These are phyloP conservation scores for Venturia carpophila DNA, from an alignment of 2,329 filamentous ascomycete genomes.

Conservation along the genomic window DNA sequence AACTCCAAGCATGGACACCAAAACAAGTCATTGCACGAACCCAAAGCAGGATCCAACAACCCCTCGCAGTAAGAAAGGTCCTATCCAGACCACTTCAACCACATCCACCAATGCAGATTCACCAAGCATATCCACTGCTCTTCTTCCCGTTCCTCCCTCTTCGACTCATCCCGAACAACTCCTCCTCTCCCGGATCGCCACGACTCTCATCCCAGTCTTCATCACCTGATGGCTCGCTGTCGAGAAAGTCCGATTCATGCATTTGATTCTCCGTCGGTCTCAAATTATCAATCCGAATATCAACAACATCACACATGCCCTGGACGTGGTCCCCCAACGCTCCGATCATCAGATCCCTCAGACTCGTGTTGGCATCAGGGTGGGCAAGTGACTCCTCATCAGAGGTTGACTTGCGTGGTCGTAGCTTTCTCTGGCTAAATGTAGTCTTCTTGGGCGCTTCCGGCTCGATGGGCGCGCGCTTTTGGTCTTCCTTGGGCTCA, in stretches of 20 bases:
- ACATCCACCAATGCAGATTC: constrained; percentile 25
- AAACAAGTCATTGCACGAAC: neutral
- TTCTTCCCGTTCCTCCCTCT: constrained; percentile 24
- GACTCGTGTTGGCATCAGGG: neutral
- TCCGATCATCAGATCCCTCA: constrained; percentile 21
- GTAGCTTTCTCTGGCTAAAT: constrained; percentile 4
- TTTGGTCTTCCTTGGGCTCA: constrained; percentile 32
- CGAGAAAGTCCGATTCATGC: constrained; percentile 64
- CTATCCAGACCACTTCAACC: neutral
- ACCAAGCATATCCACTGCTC: constrained; percentile 30
- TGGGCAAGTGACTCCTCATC: constrained; percentile 5
- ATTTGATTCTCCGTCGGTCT: constrained; percentile 61
- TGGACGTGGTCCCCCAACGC: constrained; percentile 45
- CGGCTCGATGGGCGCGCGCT: constrained; percentile 19
- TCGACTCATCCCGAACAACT: neutral
- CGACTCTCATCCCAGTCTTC: constrained; percentile 43
- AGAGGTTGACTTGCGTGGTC: constrained; percentile 8
- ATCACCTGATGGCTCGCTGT: constrained; percentile 50
- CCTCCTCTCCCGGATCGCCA: neutral
- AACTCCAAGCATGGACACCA: neutral
- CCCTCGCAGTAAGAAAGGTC: too few relatives aligned
- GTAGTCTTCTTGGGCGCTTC: neutral
- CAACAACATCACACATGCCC: constrained; percentile 62
- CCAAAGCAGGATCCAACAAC: neutral
- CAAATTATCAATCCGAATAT: constrained; percentile 68